Evolutionary conservation across 129 eudicot species (phyloP), one percentile per base, ranked within the genome.

Genomic region (Pittosporum tobira): DNA sequence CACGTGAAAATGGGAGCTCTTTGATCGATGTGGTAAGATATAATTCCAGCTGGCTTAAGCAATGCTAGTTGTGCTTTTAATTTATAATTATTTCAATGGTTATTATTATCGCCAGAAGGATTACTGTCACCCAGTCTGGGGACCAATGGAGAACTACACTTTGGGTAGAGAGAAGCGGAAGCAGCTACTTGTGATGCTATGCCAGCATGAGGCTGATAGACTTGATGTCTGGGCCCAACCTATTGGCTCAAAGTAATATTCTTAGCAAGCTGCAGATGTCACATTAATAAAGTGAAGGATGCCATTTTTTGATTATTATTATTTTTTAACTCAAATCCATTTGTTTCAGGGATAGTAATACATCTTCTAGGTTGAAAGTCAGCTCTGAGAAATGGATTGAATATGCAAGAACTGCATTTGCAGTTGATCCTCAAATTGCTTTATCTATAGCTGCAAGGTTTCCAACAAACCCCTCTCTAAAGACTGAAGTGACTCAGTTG

Each of bases 201-300:
- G 99, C 75, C 99, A 91, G 72, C 88, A 81, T 48, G 99, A 91
- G 64, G 90, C 94, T 57, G 96, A 91, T 59, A 79, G 99, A 65
- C 99, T 91, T 71, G 99, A 91, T 55, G 96, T 91, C 63, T 91
- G 99, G 99, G 96, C 99, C 49, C 91, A 83, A 40, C 96, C 99
- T 75, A 50, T 75, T 64, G 81, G 79, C 63, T 34, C 95, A 53
- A 91, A 91, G 99, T 91, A 87, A 73, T n/a, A n/a, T 56, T 48
- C 48, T 59, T 36, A 14, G 24, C 45, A 27, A 57, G 15, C 27
- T 31, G 16, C 61, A 62, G 15, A 22, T 25, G 8, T 37, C 48
- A 51, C 48, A 51, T 67, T 22, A 12, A 40, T 45, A 9, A 19
- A 13, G 29, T 43, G 37, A n/a, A n/a, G n/a, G n/a, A n/a, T 64